Evolutionary conservation across 225 moss, liverwort and hornwort genomes (phyloP).

Genomic region (Pseudoscleropodium purum): DNA sequence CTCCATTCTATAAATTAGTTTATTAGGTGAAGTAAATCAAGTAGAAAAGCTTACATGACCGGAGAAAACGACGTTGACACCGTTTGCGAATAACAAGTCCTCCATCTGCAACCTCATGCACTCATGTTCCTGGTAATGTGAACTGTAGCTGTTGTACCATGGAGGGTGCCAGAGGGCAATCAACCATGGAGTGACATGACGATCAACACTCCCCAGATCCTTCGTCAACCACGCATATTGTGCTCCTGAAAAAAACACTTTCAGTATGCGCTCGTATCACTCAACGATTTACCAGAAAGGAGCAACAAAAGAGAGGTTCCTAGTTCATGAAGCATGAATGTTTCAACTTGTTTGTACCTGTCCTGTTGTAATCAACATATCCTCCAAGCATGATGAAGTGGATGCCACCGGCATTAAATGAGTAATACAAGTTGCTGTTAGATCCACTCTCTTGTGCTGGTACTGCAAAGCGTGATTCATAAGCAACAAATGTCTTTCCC

Average conservation of each 20-base stretch:
- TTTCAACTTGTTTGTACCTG: slow-evolving; percentile 28
- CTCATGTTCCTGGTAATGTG: slow-evolving; percentile 73
- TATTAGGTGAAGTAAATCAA: background rate
- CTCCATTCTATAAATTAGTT: background rate
- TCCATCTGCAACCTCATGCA: slow-evolving; percentile 86
- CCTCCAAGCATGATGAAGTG: slow-evolving; percentile 81
- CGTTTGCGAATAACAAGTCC: slow-evolving; percentile 37
- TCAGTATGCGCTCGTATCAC: background rate
- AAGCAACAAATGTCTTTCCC: slow-evolving; percentile 53
- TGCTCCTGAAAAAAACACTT: slow-evolving; percentile 14
- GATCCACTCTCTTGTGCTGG: slow-evolving; percentile 69
- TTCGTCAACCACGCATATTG: slow-evolving; percentile 59
- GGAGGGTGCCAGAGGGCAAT: slow-evolving; percentile 73
- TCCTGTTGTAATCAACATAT: slow-evolving; percentile 59
- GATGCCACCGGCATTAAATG: slow-evolving; percentile 68
- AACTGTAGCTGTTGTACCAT: slow-evolving; percentile 83
- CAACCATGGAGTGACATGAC: slow-evolving; percentile 67
- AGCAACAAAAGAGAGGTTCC: background rate
- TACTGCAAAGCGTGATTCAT: slow-evolving; percentile 57
- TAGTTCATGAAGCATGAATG: background rate
- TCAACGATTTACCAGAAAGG: background rate
- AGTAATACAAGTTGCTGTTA: slow-evolving; percentile 63
- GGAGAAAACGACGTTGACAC: slow-evolving; percentile 56
- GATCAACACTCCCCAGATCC: slow-evolving; percentile 46
- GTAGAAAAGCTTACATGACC: slow-evolving; percentile 53